phyloP scores from a whole-genome alignment of 73 alveolate species.

The Effrenium voratum region DNA sequence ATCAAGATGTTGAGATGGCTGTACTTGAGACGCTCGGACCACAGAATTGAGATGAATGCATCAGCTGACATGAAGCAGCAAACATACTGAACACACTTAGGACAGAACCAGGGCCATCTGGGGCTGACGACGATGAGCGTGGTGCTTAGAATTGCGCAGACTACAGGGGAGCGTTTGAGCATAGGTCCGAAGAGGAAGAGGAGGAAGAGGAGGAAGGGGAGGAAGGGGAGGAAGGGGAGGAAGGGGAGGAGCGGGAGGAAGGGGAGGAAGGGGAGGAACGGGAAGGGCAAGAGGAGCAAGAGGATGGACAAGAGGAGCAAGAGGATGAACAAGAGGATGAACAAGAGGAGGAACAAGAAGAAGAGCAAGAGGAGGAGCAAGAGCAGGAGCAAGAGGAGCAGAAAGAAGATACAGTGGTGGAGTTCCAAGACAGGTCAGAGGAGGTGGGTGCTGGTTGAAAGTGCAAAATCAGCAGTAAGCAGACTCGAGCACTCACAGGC shows the following conservation, averaged over 20 bases:
- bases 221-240: background rate
- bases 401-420: slow-evolving; percentile 11
- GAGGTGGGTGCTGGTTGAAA: background rate
- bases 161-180: background rate
- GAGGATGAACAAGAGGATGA: background rate
- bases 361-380: background rate
- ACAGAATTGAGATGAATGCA: too few species aligned
- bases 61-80: too few species aligned
- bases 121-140: too few species aligned
- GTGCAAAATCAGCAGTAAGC: background rate
- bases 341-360: background rate
- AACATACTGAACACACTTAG: too few species aligned
- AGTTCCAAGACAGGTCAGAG: background rate
- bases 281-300: background rate
- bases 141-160: too few species aligned
- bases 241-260: background rate
- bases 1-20: too few species aligned
- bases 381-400: background rate
- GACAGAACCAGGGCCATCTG: too few species aligned
- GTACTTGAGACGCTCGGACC: too few species aligned
- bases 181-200: background rate
- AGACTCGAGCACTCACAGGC: too few species aligned
- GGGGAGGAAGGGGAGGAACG: background rate
- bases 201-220: background rate
- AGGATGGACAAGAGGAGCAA: background rate